Evolutionary conservation across 2,329 filamentous ascomycete genomes (phyloP).

Genomic region (Dactylellina haptotyla): DNA sequence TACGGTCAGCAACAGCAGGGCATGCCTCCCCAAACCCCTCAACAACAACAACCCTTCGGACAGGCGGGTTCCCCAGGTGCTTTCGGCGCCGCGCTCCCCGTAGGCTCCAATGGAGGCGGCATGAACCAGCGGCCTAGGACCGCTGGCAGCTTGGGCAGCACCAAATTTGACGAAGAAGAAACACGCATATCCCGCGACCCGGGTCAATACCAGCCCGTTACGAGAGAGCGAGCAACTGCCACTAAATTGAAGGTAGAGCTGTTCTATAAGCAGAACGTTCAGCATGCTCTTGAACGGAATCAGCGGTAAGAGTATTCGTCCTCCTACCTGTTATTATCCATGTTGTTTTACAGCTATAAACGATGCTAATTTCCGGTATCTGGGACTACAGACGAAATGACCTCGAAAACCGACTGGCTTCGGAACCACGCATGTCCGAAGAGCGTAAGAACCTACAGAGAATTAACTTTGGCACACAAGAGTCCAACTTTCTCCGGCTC

Average conservation of each 20-base stretch:
- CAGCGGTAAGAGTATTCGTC: slow-evolving; percentile 73
- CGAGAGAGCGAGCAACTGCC: slow-evolving; percentile 76
- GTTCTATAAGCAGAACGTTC: slow-evolving; percentile 99
- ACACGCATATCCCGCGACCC: slow-evolving; percentile 75
- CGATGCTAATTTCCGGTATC: slow-evolving; percentile 57
- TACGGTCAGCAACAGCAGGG: slow-evolving; percentile 63
- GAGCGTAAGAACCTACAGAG: slow-evolving; percentile 84
- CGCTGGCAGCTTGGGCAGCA: slow-evolving; percentile 83
- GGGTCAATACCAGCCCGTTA: slow-evolving; percentile 75
- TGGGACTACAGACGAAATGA: slow-evolving; percentile 78
- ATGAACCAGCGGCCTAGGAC: slow-evolving; percentile 81
- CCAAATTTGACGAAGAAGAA: slow-evolving; percentile 85
- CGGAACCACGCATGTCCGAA: slow-evolving; percentile 74
- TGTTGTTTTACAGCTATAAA: neutral
- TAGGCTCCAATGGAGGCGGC: slow-evolving; percentile 59
- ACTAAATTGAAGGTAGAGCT: slow-evolving; percentile 74
- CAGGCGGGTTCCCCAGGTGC: slow-evolving; percentile 74
- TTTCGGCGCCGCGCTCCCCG: slow-evolving; percentile 73
- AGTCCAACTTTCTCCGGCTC: slow-evolving; percentile 93
- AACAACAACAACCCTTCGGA: slow-evolving; percentile 98
- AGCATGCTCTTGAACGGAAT: slow-evolving; percentile 92
- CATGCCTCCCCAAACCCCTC: slow-evolving; percentile 80
- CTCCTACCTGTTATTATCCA: neutral
- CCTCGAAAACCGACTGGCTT: slow-evolving; percentile 81
- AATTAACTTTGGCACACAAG: slow-evolving; percentile 83